Percentiles rank a stretch among this genome's conserved stretches.
Conservation (phyloP, 345 rosid species). For the Salix suchowensis region DNA sequence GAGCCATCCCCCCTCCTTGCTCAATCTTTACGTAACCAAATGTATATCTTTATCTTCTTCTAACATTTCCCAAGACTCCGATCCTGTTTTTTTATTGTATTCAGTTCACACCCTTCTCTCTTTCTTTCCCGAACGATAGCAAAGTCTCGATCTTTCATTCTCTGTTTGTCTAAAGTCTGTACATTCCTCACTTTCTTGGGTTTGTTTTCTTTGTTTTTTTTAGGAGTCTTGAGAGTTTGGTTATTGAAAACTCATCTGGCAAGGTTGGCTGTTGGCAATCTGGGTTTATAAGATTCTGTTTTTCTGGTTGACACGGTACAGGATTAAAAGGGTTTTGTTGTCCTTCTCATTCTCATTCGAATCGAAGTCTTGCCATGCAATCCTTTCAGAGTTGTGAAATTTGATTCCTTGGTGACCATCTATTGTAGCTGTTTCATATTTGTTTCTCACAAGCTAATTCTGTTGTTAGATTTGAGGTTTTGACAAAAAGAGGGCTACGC, state of each 20-base stretch:
- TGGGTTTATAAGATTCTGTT: not conserved
- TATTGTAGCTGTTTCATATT: not conserved
- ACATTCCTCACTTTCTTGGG: not conserved
- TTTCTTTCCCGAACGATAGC: not conserved
- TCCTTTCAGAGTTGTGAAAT: not conserved
- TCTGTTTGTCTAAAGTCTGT: not conserved
- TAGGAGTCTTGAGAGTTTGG: not conserved
- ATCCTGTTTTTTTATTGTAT: not conserved
- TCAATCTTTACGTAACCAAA: not conserved
- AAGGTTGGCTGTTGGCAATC: not conserved
- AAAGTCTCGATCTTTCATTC: not conserved
- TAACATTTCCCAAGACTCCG: not conserved
- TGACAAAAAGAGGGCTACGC: not conserved
- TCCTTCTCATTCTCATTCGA: not conserved
- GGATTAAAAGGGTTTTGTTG: not conserved
- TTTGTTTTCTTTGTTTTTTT: not conserved
- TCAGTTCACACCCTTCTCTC: not conserved
- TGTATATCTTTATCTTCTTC: slow-evolving; percentile 9
- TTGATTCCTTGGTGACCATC: not conserved
- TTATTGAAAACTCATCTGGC: not conserved
- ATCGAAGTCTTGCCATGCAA: not conserved
- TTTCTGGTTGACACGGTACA: not conserved
- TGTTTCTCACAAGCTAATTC: not conserved
- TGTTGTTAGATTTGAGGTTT: not conserved
- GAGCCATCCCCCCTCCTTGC: not conserved